phyloP scores from a whole-genome alignment of 768 basidiomycete species.

The Podaxis rugospora region DNA sequence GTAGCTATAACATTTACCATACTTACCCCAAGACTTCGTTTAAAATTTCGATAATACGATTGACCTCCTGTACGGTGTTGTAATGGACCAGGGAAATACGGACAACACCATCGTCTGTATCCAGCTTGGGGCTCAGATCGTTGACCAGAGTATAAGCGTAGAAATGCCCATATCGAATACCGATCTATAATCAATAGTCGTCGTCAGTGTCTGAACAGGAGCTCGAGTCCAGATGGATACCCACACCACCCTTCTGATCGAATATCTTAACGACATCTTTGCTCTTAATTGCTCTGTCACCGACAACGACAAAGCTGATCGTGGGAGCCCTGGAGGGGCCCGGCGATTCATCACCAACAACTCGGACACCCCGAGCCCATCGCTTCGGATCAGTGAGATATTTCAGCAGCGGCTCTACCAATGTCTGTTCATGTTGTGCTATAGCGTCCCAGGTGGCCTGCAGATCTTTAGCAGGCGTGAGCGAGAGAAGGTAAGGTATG shows the following conservation, averaged over 20 bases:
- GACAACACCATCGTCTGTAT: constrained; percentile 62
- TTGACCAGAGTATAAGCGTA: constrained; percentile 67
- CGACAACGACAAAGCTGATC: constrained; percentile 66
- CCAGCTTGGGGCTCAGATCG: constrained; percentile 49
- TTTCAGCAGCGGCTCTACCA: constrained; percentile 49
- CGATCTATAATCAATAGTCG: constrained; percentile 44
- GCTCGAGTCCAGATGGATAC: constrained; percentile 21
- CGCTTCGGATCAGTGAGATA: constrained; percentile 51
- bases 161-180: constrained; percentile 76
- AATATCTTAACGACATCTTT: constrained; percentile 60
- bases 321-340: constrained; percentile 55
- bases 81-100: constrained; percentile 45
- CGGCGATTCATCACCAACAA: constrained; percentile 57
- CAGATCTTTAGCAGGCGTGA: constrained; percentile 46
- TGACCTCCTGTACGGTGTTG: neutral
- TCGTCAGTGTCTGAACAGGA: neutral
- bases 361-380: constrained; percentile 52
- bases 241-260: constrained; percentile 58
- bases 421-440: constrained; percentile 53
- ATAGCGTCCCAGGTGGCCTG: constrained; percentile 53
- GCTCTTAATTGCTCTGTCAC: constrained; percentile 52
- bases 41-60: neutral
- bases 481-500: constrained; percentile 56
- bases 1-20: constrained; percentile 19
- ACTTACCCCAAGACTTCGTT: neutral